Evolutionary conservation across 495 filamentous ascomycete species (phyloP).

Genomic region (Oidiodendron maius): DNA sequence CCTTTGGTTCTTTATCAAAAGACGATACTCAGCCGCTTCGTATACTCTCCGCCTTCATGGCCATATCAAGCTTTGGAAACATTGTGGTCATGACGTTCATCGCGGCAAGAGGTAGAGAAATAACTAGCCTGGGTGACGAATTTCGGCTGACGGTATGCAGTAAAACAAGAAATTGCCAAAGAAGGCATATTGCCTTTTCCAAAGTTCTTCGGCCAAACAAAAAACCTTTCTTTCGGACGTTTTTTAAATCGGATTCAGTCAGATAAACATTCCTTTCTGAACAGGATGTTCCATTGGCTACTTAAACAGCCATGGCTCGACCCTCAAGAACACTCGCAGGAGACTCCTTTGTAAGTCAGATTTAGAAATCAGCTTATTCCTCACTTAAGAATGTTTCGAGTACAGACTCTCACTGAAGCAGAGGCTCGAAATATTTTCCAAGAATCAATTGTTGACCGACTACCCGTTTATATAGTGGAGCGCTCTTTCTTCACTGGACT

Average conservation of each 20-base stretch:
- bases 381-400: too few species aligned
- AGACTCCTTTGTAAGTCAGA: constrained; percentile 28
- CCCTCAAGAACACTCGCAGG: constrained; percentile 17
- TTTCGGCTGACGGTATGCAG: constrained; percentile 11
- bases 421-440: too few species aligned
- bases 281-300: constrained; percentile 6
- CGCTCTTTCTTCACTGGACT: constrained; percentile 31
- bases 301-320: constrained; percentile 1
- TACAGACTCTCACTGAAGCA: too few species aligned
- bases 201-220: constrained; percentile 33
- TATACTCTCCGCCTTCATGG: constrained; percentile 21
- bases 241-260: constrained; percentile 6
- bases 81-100: constrained; percentile 14
- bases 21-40: constrained; percentile 11
- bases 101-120: neutral
- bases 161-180: constrained; percentile 33
- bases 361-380: too few species aligned
- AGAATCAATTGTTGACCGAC: too few species aligned
- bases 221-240: constrained; percentile 5
- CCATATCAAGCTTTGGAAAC: constrained; percentile 27
- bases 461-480: too few species aligned
- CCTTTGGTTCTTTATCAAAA: constrained; percentile 12
- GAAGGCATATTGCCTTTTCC: constrained; percentile 30
- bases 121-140: neutral
- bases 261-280: constrained; percentile 7